Evolutionary conservation across 495 filamentous ascomycete genomes (phyloP), one percentile per base, ranked within the genome.

Genomic region (Xylaria nigripes): DNA sequence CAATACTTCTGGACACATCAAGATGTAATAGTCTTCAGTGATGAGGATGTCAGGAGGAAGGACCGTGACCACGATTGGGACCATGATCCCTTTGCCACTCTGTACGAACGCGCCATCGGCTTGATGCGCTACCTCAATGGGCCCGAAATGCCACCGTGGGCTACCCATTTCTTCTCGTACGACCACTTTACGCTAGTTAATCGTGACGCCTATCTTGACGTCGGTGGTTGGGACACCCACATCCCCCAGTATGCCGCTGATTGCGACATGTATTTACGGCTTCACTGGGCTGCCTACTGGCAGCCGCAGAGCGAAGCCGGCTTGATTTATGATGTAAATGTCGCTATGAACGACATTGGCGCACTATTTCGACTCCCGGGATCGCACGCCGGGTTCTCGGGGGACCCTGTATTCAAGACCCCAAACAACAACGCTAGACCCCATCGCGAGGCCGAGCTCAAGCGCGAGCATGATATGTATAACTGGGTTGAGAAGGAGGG

Each of bases 1-100:
- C 63, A 74, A 59, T 85, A 73, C 67, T 84, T 81, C 71, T 84
- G 80, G 81, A 65, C 70, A 30, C 80, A 83, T 55, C 76, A 79
- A 72, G 82, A 85, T 61, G 63, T 81, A 7, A 61, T 81, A 0
- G 78, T 72, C 15, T 64, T 84, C 25, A 76, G 76, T 29, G 53
- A 67, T 58, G 70, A 77, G 43, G 62, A 71, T 27, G 65, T 70
- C 2, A 77, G 73, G 59, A 69, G 64, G 50, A 67, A 67, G 45
- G 64, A 67, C 47, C 64, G 64, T 45, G 64, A 67, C 48, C 64
- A 67, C 50, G 64, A 67, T 47, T 67, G 64, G 64, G 64, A 67
- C 53, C 64, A 67, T 47, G 64, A 67, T 50, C 73, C 73, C 13
- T 61, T 77, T 40, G 79, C 79, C 50, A 64, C 64, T 16, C 63